Evolutionary conservation across 257 asterid species (phyloP).

Genomic region (Sherardia arvensis): DNA sequence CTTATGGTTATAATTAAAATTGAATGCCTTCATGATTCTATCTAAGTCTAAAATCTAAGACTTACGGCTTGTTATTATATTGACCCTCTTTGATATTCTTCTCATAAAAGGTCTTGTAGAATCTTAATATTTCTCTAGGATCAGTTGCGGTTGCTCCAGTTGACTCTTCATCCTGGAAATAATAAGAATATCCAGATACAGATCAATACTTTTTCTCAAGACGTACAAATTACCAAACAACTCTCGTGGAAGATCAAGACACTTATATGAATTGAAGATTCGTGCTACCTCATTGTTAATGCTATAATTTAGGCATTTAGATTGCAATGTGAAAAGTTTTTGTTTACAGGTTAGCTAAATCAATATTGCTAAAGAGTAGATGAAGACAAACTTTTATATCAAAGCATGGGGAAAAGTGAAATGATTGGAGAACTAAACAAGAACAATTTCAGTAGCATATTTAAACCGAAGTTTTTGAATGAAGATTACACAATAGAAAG

Average conservation of each 20-base stretch:
- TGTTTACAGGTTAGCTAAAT: neutral
- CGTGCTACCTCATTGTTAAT: neutral
- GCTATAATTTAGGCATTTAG: neutral
- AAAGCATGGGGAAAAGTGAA: neutral
- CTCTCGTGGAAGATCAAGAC: neutral
- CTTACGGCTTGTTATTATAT: conserved; percentile 82
- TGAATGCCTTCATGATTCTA: neutral
- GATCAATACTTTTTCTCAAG: neutral
- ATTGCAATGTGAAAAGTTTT: neutral
- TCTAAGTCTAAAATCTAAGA: conserved; percentile 5
- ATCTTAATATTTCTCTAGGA: conserved; percentile 62
- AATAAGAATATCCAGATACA: conserved; percentile 14
- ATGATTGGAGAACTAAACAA: neutral
- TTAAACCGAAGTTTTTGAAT: neutral
- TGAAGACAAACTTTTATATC: neutral
- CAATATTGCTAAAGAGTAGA: neutral
- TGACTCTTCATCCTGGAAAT: conserved; percentile 63
- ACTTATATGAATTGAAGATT: neutral
- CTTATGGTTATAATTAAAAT: neutral
- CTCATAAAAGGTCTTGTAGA: conserved; percentile 60
- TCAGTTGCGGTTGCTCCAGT: conserved; percentile 41
- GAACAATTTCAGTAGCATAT: neutral
- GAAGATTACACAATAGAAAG: neutral
- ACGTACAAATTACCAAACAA: neutral
- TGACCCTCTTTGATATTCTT: conserved; percentile 73